Percentiles rank a stretch among this genome's conserved stretches.
phyloP scores from a whole-genome alignment of 148 eudicot species.

The Diospyros lotus region DNA sequence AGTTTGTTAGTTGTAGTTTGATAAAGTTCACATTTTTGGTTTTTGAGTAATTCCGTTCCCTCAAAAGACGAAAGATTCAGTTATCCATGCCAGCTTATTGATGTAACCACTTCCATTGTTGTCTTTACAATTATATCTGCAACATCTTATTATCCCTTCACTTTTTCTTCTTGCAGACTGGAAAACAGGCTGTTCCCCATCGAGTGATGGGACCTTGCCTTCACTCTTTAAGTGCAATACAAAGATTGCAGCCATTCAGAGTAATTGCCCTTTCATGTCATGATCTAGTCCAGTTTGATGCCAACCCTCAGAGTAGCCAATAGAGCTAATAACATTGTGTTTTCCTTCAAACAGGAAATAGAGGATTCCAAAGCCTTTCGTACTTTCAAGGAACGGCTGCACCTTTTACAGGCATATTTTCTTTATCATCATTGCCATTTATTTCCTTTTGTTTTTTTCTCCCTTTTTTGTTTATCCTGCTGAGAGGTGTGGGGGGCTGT shows the following conservation, averaged over 20 bases:
- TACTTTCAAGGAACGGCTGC: conserved; percentile 81
- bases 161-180: conserved; percentile 43
- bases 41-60: neutral
- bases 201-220: conserved; percentile 56
- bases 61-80: neutral
- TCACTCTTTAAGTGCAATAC: conserved; percentile 65
- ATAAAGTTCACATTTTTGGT: neutral
- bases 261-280: conserved; percentile 34
- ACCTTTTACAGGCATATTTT: conserved; percentile 66
- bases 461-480: neutral
- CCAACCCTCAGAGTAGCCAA: conserved; percentile 3
- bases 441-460: neutral
- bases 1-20: neutral
- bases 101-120: neutral
- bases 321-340: conserved; percentile 4
- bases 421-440: neutral
- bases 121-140: neutral
- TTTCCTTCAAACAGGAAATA: conserved; percentile 44
- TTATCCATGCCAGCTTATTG: neutral
- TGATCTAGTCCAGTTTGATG: conserved; percentile 11
- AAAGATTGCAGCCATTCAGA: conserved; percentile 50
- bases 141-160: neutral
- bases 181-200: conserved; percentile 67
- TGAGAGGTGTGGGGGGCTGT: neutral
- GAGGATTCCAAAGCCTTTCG: conserved; percentile 67